phyloP scores from a whole-genome alignment of 306 rosid genomes.

The Quercus glauca region DNA sequence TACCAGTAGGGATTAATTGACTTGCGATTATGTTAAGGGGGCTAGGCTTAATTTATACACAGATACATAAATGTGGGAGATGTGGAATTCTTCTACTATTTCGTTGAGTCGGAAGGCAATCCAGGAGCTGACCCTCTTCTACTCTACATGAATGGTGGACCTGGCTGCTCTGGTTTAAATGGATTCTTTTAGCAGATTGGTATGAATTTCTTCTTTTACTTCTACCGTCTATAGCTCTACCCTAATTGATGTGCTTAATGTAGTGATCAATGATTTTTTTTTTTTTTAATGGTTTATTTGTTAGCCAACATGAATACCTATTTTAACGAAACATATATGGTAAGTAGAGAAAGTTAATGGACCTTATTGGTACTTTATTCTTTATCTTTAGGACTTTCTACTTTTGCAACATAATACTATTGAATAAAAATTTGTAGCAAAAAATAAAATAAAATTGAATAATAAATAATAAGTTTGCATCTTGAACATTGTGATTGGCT shows the following conservation, averaged over 20 bases:
- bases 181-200: constrained; percentile 21
- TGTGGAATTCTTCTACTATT: constrained; percentile 21
- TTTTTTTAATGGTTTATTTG: not conserved
- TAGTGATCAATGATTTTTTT: not conserved
- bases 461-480: too few species aligned
- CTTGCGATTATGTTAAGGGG: not conserved
- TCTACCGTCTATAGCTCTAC: not conserved
- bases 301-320: too few species aligned
- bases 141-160: constrained; percentile 21
- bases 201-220: not conserved
- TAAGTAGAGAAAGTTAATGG: too few species aligned
- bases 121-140: constrained; percentile 13
- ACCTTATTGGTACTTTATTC: too few species aligned
- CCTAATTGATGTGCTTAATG: not conserved
- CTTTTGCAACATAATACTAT: too few species aligned
- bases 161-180: constrained; percentile 18
- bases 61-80: constrained; percentile 17
- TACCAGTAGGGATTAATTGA: not conserved
- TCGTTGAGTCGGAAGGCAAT: constrained; percentile 15
- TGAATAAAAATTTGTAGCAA: too few species aligned
- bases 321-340: too few species aligned
- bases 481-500: too few species aligned
- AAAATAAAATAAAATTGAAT: too few species aligned
- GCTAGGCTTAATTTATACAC: too few species aligned
- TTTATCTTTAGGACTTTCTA: too few species aligned